Conservation (phyloP, 1,139 yeast species). For the Geotrichum carabidarum region DNA sequence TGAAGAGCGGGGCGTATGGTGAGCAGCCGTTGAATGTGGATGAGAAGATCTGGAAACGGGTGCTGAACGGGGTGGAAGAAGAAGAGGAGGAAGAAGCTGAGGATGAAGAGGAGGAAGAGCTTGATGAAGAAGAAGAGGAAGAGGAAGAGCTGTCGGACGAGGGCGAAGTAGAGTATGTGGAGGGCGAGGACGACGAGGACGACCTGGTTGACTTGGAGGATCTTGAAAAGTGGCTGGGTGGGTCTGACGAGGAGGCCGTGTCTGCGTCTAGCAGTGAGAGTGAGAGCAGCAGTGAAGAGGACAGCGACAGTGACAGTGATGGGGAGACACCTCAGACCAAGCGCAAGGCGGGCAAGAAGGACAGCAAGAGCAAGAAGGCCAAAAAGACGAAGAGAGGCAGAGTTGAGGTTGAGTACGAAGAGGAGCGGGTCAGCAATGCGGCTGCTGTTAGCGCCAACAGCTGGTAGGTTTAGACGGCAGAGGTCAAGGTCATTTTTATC, state of each 20-base stretch:
- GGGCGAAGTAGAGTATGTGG: constrained; percentile 80
- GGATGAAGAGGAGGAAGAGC: constrained; percentile 58
- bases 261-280: constrained; percentile 30
- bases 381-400: constrained; percentile 49
- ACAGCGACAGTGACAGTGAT: constrained; percentile 35
- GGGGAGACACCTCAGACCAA: constrained; percentile 41
- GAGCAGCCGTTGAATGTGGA: constrained; percentile 96
- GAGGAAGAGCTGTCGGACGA: constrained; percentile 54
- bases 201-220: constrained; percentile 91
- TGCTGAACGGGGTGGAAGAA: constrained; percentile 68
- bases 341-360: constrained; percentile 29
- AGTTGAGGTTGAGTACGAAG: constrained; percentile 80
- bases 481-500: background rate
- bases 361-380: constrained; percentile 32
- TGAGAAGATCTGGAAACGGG: constrained; percentile 91
- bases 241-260: constrained; percentile 48
- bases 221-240: constrained; percentile 83
- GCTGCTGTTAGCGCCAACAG: constrained; percentile 11
- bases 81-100: constrained; percentile 57
- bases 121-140: constrained; percentile 47
- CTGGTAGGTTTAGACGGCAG: constrained; percentile 3
- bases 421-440: constrained; percentile 40
- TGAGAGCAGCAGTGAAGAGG: constrained; percentile 22
- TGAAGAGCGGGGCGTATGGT: constrained; percentile 97
- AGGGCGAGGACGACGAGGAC: constrained; percentile 64